Base-by-base conservation (phyloP, 139 green algal species). In the Monoraphidium neglectum region DNA sequence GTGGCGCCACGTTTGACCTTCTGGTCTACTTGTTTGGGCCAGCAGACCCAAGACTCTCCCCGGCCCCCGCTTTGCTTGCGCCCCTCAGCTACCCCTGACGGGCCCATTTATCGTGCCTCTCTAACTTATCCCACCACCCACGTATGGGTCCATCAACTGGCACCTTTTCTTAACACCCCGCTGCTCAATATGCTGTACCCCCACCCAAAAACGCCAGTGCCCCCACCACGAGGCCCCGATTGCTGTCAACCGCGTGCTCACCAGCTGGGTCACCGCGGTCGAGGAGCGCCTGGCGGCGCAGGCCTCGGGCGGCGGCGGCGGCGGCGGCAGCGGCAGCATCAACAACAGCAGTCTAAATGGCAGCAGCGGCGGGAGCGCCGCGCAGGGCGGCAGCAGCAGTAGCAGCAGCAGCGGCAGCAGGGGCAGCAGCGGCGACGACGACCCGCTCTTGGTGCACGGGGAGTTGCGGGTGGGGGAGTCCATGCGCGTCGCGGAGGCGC, bases 221-320 rank as follows among this genome's bases (percentile, higher is more conserved):
- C 87, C 87, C 1, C 83, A 91, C 49, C 85, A 94, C 69, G 89
- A 94, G 77, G 63, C 79, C 6, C 87, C 87, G 4, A 56, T 71
- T 30, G 62, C 75, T 0, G 79, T 83, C 43, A 85, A 85, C 74
- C 35, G 51, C 3, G 66, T 57, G 1, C 23, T 86, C 13, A 30
- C 47, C 5, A 26, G 35, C 0, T 78, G 73, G 72, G 12, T 84
- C 23, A 57, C 67, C 18, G 72, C 63, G 10, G n/a, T 8, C 12
- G 57, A 33, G 57, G 57, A 65, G 57, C 26, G 28, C 40, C 16
- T 21, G 43, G 72, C n/a, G 57, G n/a, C 57, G 8, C 24, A 60
- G 51, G 15, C 24, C 28, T 12, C 74, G 28, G 66, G 67, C 12
- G 33, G 47, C 36, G 57, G 49, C 38, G 61, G 60, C 46, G 69